Base-by-base conservation (phyloP, 2,329 filamentous ascomycete genomes). In the Polytolypa hystricis region DNA sequence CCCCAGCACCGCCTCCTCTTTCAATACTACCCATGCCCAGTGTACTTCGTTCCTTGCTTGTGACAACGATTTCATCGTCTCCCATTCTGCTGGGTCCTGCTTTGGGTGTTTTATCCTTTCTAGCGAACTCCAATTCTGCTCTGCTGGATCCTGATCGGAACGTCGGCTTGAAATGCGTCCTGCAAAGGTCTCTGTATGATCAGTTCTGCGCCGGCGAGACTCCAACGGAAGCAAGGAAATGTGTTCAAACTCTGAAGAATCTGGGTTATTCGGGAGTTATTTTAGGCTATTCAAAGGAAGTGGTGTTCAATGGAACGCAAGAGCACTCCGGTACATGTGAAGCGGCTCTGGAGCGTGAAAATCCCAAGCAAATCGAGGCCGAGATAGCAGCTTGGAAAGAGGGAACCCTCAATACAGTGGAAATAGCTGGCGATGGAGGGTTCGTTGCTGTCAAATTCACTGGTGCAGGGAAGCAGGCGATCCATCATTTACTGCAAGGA, bases 171-270 rank as follows among this genome's bases (percentile, higher is more conserved):
- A 72, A 77, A 29, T 73, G 67, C 41, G 54, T 86, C 28, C 66
- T 94, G 33, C 85, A 86, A 56, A 74, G 78, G 53, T 93, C 84
- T 0, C 86, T 94, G 50, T 94, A 94, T 56, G 77, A 78, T 16
- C 87, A 95, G 51, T 95, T 93, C 60, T 95, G 87, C 58, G 84
- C 84, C 0, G 87, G 87, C 18, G 81, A 86, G 60, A 81, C 74
- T 33, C 67, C 71, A 0, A 50, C 56, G 1, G 83, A 94, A 58
- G 80, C 93, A 2, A 65, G 67, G 28, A 60, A 56, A 19, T 86
- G 81, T 0, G 73, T 85, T 19, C 54, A 68, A 1, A 65, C 69
- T 2, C 67, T 93, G 7, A 83, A 84, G 57, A 58, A 66, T 20
- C 76, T 89, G 30, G 87, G 87, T 2, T 93, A 84, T 54, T 74